These are phyloP conservation scores for Capsicum rhomboideum DNA, from an alignment of 257 asterid species.

Conservation along the genomic window DNA sequence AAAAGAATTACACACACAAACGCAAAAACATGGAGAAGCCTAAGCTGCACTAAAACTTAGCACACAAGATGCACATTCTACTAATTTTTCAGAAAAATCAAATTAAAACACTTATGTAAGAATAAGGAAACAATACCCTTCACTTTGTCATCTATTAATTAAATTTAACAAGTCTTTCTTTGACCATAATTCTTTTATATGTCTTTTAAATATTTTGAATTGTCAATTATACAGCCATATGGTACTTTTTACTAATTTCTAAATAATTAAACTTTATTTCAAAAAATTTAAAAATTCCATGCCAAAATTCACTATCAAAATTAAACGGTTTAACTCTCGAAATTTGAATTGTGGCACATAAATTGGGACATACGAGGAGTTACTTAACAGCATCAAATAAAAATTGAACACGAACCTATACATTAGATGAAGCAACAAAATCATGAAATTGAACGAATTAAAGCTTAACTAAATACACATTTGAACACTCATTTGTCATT, in stretches of 20 bases:
- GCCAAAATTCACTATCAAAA: too few species aligned
- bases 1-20: background rate
- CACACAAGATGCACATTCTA: background rate
- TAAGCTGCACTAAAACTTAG: background rate
- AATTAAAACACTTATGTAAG: background rate
- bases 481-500: background rate
- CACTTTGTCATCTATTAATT: background rate
- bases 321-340: too few species aligned
- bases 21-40: background rate
- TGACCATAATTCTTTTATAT: too few species aligned
- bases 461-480: background rate
- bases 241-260: too few species aligned
- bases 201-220: too few species aligned
- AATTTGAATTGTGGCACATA: too few species aligned
- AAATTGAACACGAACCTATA: background rate
- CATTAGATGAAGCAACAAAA: background rate
- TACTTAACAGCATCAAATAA: background rate
- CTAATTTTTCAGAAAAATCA: background rate
- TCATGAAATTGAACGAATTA: background rate
- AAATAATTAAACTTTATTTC: too few species aligned
- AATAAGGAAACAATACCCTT: background rate
- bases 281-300: too few species aligned
- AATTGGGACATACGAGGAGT: too few species aligned
- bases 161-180: background rate
- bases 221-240: too few species aligned